Evolutionary conservation across 2,329 filamentous ascomycete species (phyloP), one percentile per base, ranked within the genome.

Genomic region (Daldinia sp.): DNA sequence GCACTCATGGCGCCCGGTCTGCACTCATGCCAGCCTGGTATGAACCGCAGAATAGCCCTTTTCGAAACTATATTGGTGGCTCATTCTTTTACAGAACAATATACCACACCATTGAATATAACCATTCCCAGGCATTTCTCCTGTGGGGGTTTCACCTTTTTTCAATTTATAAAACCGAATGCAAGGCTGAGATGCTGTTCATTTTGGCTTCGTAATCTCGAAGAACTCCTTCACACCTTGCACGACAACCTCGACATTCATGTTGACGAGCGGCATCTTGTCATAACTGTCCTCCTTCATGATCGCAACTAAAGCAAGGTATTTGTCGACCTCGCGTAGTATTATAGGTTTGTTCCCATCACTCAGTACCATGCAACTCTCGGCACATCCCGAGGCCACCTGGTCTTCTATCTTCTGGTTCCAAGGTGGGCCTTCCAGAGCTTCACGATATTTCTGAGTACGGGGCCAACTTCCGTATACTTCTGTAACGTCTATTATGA

Each of bases 401-500:
- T 92, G 90, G 72, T 91, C 88, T 67, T 90, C 87, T 4, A 91
- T 82, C 68, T 84, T 86, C 75, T 88, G 84, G 68, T 85, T 86
- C 86, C 88, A 89, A 0, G 87, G 87, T 55, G 86, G 83, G 1
- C 84, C 87, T 77, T 91, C 89, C 5, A 91, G 83, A 23, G 80
- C 79, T 57, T 85, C 83, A 28, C 85, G 84, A 69, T 88, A 87
- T 20, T 85, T 82, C 26, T 85, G 82, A 30, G 85, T 85, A 6
- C 89, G 85, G 56, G 84, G 82, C 87, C 90, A 98, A 51, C 85
- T 87, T 61, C 94, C 95, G 78, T 98, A 99, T 42, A 99, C 91
- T 78, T 98, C 95, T 30, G 93, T 96, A 60, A 98, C 92, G 79
- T 99, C 96, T 65, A 98, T 95, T 69, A 99, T 97, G 68, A 98